Conservation (phyloP, 2,329 filamentous ascomycete genomes). For the Penicillium sp. region DNA sequence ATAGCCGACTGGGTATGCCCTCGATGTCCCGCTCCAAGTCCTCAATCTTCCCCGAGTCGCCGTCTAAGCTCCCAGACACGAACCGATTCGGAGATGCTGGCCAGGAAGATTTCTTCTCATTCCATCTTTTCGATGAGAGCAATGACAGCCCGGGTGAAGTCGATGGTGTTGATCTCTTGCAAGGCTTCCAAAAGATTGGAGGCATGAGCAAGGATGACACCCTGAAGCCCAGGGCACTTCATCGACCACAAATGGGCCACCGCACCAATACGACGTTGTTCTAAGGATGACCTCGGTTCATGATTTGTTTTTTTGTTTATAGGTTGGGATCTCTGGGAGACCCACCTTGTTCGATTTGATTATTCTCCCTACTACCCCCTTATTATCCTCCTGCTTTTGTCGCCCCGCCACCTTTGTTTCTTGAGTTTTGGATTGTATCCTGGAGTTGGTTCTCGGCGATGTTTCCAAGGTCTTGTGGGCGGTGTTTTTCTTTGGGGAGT, state of each 20-base stretch:
- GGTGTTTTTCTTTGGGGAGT: slow-evolving; percentile 29
- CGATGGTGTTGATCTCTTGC: slow-evolving; percentile 46
- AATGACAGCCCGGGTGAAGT: slow-evolving; percentile 45
- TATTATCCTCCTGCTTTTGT: not conserved
- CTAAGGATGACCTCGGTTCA: slow-evolving; percentile 12
- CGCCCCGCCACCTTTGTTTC: not conserved
- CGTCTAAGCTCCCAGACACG: slow-evolving; percentile 37
- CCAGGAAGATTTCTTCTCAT: slow-evolving; percentile 49
- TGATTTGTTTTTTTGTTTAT: not conserved
- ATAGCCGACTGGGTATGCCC: slow-evolving; percentile 35
- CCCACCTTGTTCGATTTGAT: slow-evolving; percentile 2
- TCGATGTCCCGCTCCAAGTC: slow-evolving; percentile 36
- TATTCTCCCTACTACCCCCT: not conserved
- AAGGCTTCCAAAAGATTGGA: slow-evolving; percentile 50
- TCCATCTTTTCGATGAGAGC: slow-evolving; percentile 47
- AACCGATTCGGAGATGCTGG: slow-evolving; percentile 36
- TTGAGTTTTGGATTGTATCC: slow-evolving; percentile 18
- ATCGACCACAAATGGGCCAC: slow-evolving; percentile 32
- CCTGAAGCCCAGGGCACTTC: slow-evolving; percentile 29
- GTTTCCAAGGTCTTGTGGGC: slow-evolving; percentile 21
- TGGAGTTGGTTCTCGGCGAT: slow-evolving; percentile 19
- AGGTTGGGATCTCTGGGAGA: slow-evolving; percentile 4
- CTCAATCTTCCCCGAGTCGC: slow-evolving; percentile 40
- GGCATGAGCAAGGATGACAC: slow-evolving; percentile 36
- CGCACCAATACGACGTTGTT: slow-evolving; percentile 37